Conservation (phyloP, 2,329 filamentous ascomycete species). For the Trichothecium sympodiale region DNA sequence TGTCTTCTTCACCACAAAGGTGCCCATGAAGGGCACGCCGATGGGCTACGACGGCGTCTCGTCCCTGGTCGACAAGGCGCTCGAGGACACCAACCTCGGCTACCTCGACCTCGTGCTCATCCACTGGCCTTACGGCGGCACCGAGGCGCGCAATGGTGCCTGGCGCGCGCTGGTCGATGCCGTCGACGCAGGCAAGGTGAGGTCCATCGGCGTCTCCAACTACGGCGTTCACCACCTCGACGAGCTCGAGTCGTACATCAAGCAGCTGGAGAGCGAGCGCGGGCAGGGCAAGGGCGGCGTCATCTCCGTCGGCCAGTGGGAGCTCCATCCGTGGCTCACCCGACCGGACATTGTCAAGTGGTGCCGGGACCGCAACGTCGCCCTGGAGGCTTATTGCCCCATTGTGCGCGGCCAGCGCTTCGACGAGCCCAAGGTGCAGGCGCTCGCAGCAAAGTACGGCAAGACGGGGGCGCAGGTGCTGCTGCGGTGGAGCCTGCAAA, state of each 20-base stretch:
- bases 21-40: constrained; percentile 27
- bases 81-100: constrained; percentile 49
- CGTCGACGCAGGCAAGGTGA: constrained; percentile 49
- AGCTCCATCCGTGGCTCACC: constrained; percentile 81
- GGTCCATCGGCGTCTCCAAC: constrained; percentile 54
- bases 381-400: constrained; percentile 53
- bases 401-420: constrained; percentile 58
- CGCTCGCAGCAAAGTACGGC: constrained; percentile 58
- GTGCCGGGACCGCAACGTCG: constrained; percentile 53
- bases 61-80: constrained; percentile 49
- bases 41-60: constrained; percentile 52
- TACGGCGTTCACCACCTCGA: constrained; percentile 53
- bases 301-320: constrained; percentile 77
- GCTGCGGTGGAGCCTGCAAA: constrained; percentile 73
- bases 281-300: constrained; percentile 51
- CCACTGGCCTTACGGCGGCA: constrained; percentile 49
- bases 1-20: constrained; percentile 46
- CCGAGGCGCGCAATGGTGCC: constrained; percentile 41
- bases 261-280: constrained; percentile 48
- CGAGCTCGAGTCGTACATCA: constrained; percentile 47
- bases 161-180: constrained; percentile 55
- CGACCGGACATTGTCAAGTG: constrained; percentile 71
- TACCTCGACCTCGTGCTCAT: constrained; percentile 60
- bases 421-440: constrained; percentile 53
- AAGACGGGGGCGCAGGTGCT: constrained; percentile 69